Conservation (phyloP, 1,284 basidiomycete genomes). For the Microbotryomycetes sp. region DNA sequence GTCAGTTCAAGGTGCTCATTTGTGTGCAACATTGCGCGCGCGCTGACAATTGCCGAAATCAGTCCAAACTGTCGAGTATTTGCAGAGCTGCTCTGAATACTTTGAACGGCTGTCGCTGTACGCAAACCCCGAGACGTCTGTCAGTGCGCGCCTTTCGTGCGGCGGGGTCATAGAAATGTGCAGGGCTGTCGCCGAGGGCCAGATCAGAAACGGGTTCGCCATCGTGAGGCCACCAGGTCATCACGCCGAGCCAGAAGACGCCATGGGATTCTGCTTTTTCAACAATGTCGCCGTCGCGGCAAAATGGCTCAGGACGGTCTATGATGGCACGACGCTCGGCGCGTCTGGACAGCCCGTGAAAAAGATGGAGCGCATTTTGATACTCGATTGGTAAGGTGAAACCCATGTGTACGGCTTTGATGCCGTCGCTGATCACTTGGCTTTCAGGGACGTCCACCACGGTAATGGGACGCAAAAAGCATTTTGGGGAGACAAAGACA, state of each 20-base stretch:
- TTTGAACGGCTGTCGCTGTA: conserved; percentile 89
- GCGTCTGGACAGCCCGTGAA: conserved; percentile 40
- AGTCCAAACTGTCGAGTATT: conserved; percentile 29
- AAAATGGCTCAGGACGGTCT: conserved; percentile 42
- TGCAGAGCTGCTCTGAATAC: conserved; percentile 47
- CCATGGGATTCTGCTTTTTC: conserved; percentile 99
- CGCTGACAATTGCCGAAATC: conserved; percentile 1
- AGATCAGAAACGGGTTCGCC: conserved; percentile 81
- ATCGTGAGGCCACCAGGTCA: conserved; percentile 92
- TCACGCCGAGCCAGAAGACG: conserved; percentile 94
- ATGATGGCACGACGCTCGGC: conserved; percentile 52
- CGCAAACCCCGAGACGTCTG: conserved; percentile 75
- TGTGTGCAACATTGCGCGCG: background rate
- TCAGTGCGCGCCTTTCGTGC: conserved; percentile 77
- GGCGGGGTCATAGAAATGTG: conserved; percentile 91
- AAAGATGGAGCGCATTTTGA: conserved; percentile 64
- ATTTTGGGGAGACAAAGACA: conserved; percentile 82
- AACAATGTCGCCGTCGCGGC: conserved; percentile 96
- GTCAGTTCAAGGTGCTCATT: conserved; percentile 55
- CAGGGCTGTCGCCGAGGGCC: conserved; percentile 72
- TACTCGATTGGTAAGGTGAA: conserved; percentile 78
- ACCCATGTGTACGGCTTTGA: background rate
- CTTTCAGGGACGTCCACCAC: conserved; percentile 88
- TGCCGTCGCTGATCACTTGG: conserved; percentile 6
- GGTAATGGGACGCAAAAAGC: conserved; percentile 95